phyloP scores from a whole-genome alignment of 176 grass and related monocot genomes.

The Zoysia pacifica region DNA sequence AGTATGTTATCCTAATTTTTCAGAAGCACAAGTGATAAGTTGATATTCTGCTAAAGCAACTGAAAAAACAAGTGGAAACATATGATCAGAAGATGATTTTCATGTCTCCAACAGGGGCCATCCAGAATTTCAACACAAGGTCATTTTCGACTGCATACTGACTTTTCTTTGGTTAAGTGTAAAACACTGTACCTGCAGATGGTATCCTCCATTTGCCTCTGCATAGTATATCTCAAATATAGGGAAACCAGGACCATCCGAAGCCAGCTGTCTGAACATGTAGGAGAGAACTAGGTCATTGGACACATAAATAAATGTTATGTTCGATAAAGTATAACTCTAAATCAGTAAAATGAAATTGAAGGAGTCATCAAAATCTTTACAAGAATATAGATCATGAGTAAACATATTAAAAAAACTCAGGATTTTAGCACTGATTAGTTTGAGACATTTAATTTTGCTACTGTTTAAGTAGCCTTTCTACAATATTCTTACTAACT shows the following conservation, averaged over 20 bases:
- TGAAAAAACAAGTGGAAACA: slow-evolving; percentile 16
- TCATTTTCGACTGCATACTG: not conserved
- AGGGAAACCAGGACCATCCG: slow-evolving; percentile 65
- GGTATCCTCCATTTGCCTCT: slow-evolving; percentile 67
- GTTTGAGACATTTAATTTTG: slow-evolving; percentile 4
- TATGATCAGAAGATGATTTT: slow-evolving; percentile 19
- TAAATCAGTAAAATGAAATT: slow-evolving; percentile 10
- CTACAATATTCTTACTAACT: not conserved
- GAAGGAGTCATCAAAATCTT: not conserved
- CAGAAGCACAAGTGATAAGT: slow-evolving; percentile 19
- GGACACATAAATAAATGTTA: slow-evolving; percentile 12
- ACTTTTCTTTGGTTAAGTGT: slow-evolving; percentile 17
- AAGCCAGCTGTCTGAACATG: slow-evolving; percentile 68
- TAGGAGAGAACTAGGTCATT: slow-evolving; percentile 11
- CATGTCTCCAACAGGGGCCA: not conserved
- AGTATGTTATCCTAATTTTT: not conserved
- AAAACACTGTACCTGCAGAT: slow-evolving; percentile 64
- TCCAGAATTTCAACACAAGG: not conserved
- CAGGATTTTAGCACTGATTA: not conserved
- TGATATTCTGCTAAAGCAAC: slow-evolving; percentile 30
- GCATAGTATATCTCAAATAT: slow-evolving; percentile 90
- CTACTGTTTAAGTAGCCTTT: slow-evolving; percentile 9
- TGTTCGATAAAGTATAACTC: not conserved
- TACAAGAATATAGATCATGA: slow-evolving; percentile 6
- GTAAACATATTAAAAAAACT: not conserved